Conservation (phyloP, 1,284 basidiomycete genomes). For the Fistulina hepatica region DNA sequence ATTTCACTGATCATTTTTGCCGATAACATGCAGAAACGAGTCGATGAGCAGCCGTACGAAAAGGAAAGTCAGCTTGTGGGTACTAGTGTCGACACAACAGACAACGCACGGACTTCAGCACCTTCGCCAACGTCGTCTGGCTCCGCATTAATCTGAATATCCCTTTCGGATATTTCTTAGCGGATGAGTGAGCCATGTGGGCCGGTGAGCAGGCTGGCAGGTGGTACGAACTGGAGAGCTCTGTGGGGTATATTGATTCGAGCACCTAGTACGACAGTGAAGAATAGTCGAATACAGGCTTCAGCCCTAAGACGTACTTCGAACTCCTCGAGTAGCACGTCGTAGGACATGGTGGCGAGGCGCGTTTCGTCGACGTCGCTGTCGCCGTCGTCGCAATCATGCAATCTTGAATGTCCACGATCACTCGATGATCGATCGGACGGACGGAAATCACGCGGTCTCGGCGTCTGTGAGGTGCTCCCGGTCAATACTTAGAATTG, state of each 20-base stretch:
- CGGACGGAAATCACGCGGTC: too few relatives aligned
- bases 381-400: too few relatives aligned
- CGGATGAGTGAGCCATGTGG: slow-evolving; percentile 38
- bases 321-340: slow-evolving; percentile 71
- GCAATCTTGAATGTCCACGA: too few relatives aligned
- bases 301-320: slow-evolving; percentile 46
- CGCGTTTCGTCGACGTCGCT: slow-evolving; percentile 1
- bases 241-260: slow-evolving; percentile 92
- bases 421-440: too few relatives aligned
- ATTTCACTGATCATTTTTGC: slow-evolving; percentile 64
- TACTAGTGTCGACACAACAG: too few relatives aligned
- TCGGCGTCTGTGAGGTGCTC: not conserved
- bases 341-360: slow-evolving; percentile 37
- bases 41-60: slow-evolving; percentile 3
- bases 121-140: slow-evolving; percentile 70
- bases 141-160: slow-evolving; percentile 79
- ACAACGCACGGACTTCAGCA: slow-evolving; percentile 48
- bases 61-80: slow-evolving; percentile 25
- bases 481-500: not conserved
- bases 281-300: slow-evolving; percentile 6
- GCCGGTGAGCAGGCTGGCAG: slow-evolving; percentile 17
- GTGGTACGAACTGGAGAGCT: slow-evolving; percentile 73
- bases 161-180: slow-evolving; percentile 75
- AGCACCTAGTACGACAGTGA: slow-evolving; percentile 53
- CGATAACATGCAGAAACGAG: slow-evolving; percentile 15